phyloP scores from a whole-genome alignment of 2,329 filamentous ascomycete species.

The Claviceps arundinis region DNA sequence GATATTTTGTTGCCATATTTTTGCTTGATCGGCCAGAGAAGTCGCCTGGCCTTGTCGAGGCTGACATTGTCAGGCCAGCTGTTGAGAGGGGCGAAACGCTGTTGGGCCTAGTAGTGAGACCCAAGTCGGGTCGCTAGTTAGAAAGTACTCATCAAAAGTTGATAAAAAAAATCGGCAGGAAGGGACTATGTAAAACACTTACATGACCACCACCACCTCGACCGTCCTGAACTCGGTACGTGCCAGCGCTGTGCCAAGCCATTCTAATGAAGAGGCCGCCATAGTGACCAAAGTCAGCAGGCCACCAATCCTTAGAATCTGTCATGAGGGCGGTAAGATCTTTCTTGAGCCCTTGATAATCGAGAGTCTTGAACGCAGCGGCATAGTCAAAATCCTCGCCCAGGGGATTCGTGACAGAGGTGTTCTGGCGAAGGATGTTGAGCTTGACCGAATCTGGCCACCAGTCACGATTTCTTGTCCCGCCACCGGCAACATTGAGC shows the following conservation, averaged over 20 bases:
- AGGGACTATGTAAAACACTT: slow-evolving; percentile 3
- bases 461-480: slow-evolving; percentile 58
- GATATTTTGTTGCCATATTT: slow-evolving; percentile 77
- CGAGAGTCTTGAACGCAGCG: slow-evolving; percentile 55
- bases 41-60: slow-evolving; percentile 67
- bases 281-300: slow-evolving; percentile 70
- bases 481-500: slow-evolving; percentile 41
- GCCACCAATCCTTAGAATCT: slow-evolving; percentile 70
- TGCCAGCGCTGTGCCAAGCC: slow-evolving; percentile 71
- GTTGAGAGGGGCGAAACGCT: slow-evolving; percentile 70
- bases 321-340: slow-evolving; percentile 61
- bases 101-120: slow-evolving; percentile 40
- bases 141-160: neutral
- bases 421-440: slow-evolving; percentile 63
- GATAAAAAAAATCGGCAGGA: neutral
- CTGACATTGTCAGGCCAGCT: slow-evolving; percentile 68
- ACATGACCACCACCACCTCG: slow-evolving; percentile 57
- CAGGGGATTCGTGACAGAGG: slow-evolving; percentile 47
- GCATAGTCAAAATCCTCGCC: slow-evolving; percentile 58
- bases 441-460: slow-evolving; percentile 58
- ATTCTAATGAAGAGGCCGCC: slow-evolving; percentile 69
- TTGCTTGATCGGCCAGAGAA: slow-evolving; percentile 72
- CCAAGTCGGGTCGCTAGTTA: neutral
- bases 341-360: slow-evolving; percentile 52
- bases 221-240: slow-evolving; percentile 62